Conservation (phyloP, 257 asterid genomes). For the Plantago ovata region DNA sequence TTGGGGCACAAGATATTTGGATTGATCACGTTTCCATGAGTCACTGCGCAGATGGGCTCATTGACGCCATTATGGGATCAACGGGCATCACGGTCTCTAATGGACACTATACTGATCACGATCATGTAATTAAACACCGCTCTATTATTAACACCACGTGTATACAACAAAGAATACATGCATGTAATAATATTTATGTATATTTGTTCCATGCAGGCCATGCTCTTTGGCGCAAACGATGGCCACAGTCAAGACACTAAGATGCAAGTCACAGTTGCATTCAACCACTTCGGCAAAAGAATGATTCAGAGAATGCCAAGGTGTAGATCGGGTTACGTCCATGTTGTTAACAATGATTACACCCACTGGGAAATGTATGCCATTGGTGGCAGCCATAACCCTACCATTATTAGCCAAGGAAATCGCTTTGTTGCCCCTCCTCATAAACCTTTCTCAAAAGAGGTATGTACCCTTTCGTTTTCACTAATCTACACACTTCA, state of each 20-base stretch:
- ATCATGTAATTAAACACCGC: constrained; percentile 18
- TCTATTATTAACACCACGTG: background rate
- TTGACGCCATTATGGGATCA: constrained; percentile 35
- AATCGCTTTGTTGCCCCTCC: constrained; percentile 32
- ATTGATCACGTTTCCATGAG: constrained; percentile 41
- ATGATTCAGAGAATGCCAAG: constrained; percentile 50
- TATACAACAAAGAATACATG: too few species aligned
- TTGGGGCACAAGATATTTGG: constrained; percentile 33
- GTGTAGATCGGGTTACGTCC: constrained; percentile 27
- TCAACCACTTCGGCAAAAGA: constrained; percentile 52
- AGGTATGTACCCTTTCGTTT: constrained; percentile 13
- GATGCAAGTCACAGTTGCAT: constrained; percentile 53
- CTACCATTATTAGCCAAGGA: constrained; percentile 44
- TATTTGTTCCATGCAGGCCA: constrained; percentile 17
- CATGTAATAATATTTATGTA: background rate
- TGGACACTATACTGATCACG: constrained; percentile 35
- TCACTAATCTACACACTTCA: too few species aligned
- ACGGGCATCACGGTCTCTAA: constrained; percentile 43
- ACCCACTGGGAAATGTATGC: constrained; percentile 47
- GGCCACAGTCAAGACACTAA: constrained; percentile 16
- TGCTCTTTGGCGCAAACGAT: constrained; percentile 36
- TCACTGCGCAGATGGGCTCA: constrained; percentile 30
- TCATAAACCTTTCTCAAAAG: constrained; percentile 23
- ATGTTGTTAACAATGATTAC: constrained; percentile 40
- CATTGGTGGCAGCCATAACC: constrained; percentile 38